phyloP scores from a whole-genome alignment of 208 protist species.

The Leishmania arabica region DNA sequence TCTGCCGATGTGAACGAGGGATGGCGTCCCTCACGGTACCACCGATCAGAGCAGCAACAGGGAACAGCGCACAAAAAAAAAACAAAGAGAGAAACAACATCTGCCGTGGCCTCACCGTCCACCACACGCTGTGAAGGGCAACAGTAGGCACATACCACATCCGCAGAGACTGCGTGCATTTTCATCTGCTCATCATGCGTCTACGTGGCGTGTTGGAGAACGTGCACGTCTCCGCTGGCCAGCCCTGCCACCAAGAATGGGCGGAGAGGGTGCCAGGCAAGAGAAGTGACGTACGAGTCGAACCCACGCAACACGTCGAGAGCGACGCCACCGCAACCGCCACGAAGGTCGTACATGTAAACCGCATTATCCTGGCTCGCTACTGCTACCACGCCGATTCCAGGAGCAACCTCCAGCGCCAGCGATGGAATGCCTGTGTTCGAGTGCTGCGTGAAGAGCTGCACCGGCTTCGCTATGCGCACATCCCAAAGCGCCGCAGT shows the following conservation, averaged over 20 bases:
- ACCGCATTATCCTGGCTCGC: constrained; percentile 74
- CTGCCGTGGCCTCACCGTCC: too few species aligned
- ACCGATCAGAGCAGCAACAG: background rate
- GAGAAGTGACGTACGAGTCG: constrained; percentile 42
- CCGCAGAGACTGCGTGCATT: background rate
- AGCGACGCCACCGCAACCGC: constrained; percentile 30
- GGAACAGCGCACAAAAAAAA: background rate
- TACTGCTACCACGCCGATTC: constrained; percentile 56
- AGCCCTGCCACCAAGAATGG: constrained; percentile 61
- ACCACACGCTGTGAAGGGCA: background rate
- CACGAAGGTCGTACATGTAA: constrained; percentile 74
- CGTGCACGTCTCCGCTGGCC: constrained; percentile 28
- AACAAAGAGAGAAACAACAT: too few species aligned
- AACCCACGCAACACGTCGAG: constrained; percentile 43
- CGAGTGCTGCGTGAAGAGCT: constrained; percentile 74
- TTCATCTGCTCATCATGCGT: background rate
- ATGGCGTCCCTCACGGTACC: background rate
- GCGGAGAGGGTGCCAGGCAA: constrained; percentile 75
- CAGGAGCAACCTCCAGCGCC: constrained; percentile 63
- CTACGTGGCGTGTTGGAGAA: constrained; percentile 6
- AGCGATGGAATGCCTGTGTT: constrained; percentile 63
- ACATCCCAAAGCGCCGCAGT: constrained; percentile 80
- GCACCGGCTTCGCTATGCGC: constrained; percentile 40
- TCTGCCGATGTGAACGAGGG: background rate
- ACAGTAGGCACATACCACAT: background rate